Evolutionary conservation across 345 rosid genomes (phyloP), one percentile per base, ranked within the genome.

Genomic region (Dipteronia sinensis): DNA sequence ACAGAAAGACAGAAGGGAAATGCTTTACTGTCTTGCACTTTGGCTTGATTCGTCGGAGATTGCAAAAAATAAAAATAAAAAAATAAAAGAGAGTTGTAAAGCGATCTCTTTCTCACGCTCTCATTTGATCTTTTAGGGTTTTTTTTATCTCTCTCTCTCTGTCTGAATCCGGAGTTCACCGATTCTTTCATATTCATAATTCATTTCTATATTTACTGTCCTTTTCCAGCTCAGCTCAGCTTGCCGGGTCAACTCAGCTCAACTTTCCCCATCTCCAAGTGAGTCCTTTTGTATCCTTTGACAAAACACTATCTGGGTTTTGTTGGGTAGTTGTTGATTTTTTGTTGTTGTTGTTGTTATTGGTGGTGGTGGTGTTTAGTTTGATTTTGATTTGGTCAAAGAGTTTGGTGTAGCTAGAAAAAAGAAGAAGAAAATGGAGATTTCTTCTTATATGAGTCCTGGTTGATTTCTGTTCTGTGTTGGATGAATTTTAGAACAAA

Each of bases 11-110:
- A 12, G 27, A 1, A 9, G 38, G 10, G 25, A 19, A 19, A 51
- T 61, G 82, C 84, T 44, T 63, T 69, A 59, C 89, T 86, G 92
- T 88, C 88, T 82, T 77, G 83, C 90, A 79, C 89, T 82, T 86
- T 84, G 90, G 73, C 87, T 74, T 27, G 80, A 78, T 75, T 58
- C 83, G 67, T 82, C 80, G 77, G 76, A 73, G 77, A 69, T 47
- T 67, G 81, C 63, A 34, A 51, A 46, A 46, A 44, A 44, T 1
- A 46, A 46, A 38, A 38, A 6, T 3, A 6, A 42, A 8, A 9
- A 42, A 9, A 42, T 4, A 4, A 56, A 22, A 72, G 25, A 56
- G 34, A 51, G 42, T 40, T 49, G 58, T 23, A 78, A 67, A 78
- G 73, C 15, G 10, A 2, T 10, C 34, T 62, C 71, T 49, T 61